Conservation (phyloP, 2,329 filamentous ascomycete genomes). For the Cladosporium sp. region DNA sequence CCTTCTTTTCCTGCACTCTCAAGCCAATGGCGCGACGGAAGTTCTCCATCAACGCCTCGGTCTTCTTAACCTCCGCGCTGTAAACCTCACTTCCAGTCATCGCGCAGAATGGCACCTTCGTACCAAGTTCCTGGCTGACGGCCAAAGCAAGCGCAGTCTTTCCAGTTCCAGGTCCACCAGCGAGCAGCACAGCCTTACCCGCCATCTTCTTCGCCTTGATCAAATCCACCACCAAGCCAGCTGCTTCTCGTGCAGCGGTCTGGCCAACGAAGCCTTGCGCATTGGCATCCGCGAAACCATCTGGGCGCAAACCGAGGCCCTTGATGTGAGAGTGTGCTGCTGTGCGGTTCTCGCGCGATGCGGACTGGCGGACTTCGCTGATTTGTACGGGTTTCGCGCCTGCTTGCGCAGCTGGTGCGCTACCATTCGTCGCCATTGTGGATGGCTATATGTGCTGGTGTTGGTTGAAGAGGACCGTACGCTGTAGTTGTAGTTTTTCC, state of each 20-base stretch:
- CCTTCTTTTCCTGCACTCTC: conserved; percentile 96
- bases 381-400: conserved; percentile 38
- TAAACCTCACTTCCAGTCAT: conserved; percentile 98
- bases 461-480: background rate
- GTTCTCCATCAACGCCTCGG: conserved; percentile 98
- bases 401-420: conserved; percentile 26
- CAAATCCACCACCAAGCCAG: conserved; percentile 91
- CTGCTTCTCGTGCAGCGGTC: conserved; percentile 85
- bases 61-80: conserved; percentile 98
- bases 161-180: conserved; percentile 91
- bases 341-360: conserved; percentile 81
- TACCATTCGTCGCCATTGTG: conserved; percentile 31
- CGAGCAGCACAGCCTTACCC: conserved; percentile 86
- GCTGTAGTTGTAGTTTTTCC: background rate
- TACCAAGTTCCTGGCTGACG: conserved; percentile 94
- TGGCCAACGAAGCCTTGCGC: conserved; percentile 89
- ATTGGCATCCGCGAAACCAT: conserved; percentile 81
- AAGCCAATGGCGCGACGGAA: conserved; percentile 94
- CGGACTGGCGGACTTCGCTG: conserved; percentile 36
- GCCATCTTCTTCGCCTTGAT: conserved; percentile 98
- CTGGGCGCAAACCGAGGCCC: conserved; percentile 79
- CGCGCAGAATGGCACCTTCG: conserved; percentile 96
- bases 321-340: conserved; percentile 98
- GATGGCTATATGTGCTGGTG: background rate
- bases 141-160: conserved; percentile 96